Conservation (phyloP, 176 grass and related monocot species). For the Coix lacrymajobi region DNA sequence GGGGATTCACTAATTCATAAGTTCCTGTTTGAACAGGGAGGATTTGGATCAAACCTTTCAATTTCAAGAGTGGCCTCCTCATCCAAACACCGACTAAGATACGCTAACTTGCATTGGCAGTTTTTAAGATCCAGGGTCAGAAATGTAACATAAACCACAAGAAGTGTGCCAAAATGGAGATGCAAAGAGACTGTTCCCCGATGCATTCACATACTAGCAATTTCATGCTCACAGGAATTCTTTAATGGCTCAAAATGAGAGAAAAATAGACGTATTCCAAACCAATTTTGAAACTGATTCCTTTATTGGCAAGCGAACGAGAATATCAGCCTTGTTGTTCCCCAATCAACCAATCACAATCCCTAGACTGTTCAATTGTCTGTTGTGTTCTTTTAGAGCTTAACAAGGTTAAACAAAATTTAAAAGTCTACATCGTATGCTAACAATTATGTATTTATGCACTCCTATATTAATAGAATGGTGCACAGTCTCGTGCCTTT, state of each 20-base stretch:
- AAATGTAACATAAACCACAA: slow-evolving; percentile 14
- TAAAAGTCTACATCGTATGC: background rate
- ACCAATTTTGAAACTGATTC: background rate
- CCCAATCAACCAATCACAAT: background rate
- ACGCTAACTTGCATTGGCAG: background rate
- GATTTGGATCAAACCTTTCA: background rate
- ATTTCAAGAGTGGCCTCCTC: background rate
- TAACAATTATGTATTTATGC: slow-evolving; percentile 6
- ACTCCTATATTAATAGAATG: background rate
- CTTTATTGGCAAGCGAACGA: background rate
- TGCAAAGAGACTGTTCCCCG: background rate
- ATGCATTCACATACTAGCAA: slow-evolving; percentile 6
- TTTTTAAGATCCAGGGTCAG: background rate
- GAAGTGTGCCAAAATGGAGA: background rate
- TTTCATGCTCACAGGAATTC: background rate
- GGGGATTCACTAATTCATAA: background rate
- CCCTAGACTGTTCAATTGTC: background rate
- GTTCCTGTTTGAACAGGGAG: background rate
- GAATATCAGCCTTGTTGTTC: background rate
- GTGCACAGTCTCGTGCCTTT: no score
- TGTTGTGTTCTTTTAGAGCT: background rate
- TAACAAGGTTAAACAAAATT: background rate
- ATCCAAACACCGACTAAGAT: background rate
- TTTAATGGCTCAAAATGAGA: background rate
- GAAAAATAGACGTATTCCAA: background rate